Percentiles rank a stretch among this genome's conserved stretches.
phyloP scores from a whole-genome alignment of 2,329 filamentous ascomycete species.

The Lasiodiplodia sp. region DNA sequence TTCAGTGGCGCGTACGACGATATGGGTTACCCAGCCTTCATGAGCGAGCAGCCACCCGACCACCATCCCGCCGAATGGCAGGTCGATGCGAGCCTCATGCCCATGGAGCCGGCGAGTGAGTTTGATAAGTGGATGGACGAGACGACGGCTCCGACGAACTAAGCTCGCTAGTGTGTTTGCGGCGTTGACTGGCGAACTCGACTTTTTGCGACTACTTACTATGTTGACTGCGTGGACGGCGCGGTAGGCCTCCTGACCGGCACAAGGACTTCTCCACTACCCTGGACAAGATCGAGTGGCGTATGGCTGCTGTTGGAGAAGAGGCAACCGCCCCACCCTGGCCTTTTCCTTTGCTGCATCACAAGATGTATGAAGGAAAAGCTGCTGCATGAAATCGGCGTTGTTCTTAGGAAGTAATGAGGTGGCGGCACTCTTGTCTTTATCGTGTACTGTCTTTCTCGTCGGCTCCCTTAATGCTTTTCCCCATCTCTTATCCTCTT shows the following conservation, averaged over 20 bases:
- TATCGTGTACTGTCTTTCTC: neutral
- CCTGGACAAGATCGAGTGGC: neutral
- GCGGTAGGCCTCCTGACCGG: neutral
- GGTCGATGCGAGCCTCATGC: conserved; percentile 42
- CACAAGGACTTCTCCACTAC: neutral
- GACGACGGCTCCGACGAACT: conserved; percentile 13
- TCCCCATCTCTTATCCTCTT: neutral
- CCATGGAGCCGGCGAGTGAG: conserved; percentile 52
- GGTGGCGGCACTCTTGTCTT: neutral
- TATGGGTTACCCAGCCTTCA: neutral
- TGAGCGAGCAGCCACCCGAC: conserved; percentile 8
- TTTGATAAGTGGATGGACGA: conserved; percentile 57
- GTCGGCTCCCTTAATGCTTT: conserved; percentile 5
- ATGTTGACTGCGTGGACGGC: neutral
- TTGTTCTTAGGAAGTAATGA: conserved; percentile 11
- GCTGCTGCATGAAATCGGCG: conserved; percentile 21
- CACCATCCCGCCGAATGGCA: conserved; percentile 45
- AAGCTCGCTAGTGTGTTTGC: neutral
- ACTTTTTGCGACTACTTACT: too few species aligned
- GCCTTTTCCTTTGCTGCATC: neutral
- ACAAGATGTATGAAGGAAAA: neutral
- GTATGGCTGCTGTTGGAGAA: neutral
- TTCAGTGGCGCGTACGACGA: conserved; percentile 1
- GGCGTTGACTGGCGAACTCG: neutral
- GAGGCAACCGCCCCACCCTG: neutral